Evolutionary conservation across 2,329 filamentous ascomycete species (phyloP).

Genomic region (Lasiodiplodia hormozganensis): DNA sequence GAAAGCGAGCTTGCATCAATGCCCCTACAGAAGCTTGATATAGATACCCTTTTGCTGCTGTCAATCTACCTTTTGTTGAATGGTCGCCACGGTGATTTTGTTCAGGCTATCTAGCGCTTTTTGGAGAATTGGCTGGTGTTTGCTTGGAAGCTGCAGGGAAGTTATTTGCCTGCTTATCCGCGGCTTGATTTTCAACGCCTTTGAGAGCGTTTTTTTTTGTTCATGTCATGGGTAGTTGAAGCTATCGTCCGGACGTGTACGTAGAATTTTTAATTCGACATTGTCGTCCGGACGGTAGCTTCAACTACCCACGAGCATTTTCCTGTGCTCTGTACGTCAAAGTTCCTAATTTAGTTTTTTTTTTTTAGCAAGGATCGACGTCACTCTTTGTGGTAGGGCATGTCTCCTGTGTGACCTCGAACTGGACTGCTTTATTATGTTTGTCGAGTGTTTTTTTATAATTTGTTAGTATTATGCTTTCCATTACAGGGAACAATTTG

Average conservation of each 20-base stretch:
- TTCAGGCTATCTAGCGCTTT: too few relatives aligned
- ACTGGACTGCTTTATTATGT: neutral
- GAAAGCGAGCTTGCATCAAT: constrained; percentile 25
- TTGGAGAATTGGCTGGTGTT: too few relatives aligned
- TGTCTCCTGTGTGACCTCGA: neutral
- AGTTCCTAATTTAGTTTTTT: neutral
- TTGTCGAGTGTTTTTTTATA: constrained; percentile 13
- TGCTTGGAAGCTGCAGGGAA: too few relatives aligned
- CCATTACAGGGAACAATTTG: constrained; percentile 26
- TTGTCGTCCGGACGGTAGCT: too few relatives aligned
- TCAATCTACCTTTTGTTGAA: constrained; percentile 16
- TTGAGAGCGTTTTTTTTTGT: too few relatives aligned
- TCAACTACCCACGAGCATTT: neutral
- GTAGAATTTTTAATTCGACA: too few relatives aligned
- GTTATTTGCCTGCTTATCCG: too few relatives aligned
- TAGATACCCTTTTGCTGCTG: constrained; percentile 27
- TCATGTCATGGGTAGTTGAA: too few relatives aligned
- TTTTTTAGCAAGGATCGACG: neutral
- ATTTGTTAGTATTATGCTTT: constrained; percentile 26
- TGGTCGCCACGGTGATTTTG: too few relatives aligned
- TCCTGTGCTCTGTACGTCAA: neutral
- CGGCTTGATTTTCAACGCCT: too few relatives aligned
- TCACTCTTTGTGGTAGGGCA: neutral
- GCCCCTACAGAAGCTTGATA: constrained; percentile 24
- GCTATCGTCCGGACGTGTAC: too few relatives aligned